phyloP scores from a whole-genome alignment of 176 grass and related monocot species.

The Rhipidocladum racemiflorum region DNA sequence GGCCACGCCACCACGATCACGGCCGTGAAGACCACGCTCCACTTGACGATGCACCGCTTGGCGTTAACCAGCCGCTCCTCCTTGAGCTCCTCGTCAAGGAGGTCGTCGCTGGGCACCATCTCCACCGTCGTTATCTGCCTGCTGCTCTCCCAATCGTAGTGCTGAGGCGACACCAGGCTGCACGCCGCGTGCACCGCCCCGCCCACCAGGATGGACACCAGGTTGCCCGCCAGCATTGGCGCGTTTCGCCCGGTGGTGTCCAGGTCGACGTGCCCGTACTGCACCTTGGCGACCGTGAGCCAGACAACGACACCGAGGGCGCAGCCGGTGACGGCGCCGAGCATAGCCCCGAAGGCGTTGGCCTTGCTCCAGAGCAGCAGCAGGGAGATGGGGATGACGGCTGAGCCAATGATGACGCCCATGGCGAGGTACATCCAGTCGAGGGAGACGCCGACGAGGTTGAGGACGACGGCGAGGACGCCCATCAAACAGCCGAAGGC shows the following conservation, averaged over 20 bases:
- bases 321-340: constrained; percentile 44
- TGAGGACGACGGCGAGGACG: constrained; percentile 66
- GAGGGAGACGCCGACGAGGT: constrained; percentile 63
- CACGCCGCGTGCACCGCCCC: constrained; percentile 55
- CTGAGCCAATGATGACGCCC: constrained; percentile 71
- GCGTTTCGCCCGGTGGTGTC: constrained; percentile 64
- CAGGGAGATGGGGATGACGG: constrained; percentile 66
- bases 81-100: constrained; percentile 40
- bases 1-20: constrained; percentile 69
- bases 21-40: constrained; percentile 52
- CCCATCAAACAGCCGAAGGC: constrained; percentile 60
- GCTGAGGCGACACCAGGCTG: constrained; percentile 56
- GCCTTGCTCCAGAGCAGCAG: constrained; percentile 75
- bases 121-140: constrained; percentile 62
- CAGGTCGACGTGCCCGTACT: constrained; percentile 61
- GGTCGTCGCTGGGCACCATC: constrained; percentile 26
- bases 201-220: constrained; percentile 59
- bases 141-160: constrained; percentile 67
- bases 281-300: constrained; percentile 56
- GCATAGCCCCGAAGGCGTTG: constrained; percentile 65
- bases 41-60: constrained; percentile 68
- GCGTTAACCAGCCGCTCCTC: constrained; percentile 59
- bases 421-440: constrained; percentile 82
- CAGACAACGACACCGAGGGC: constrained; percentile 50
- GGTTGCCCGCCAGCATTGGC: constrained; percentile 68